Base-by-base conservation (phyloP, 2,329 filamentous ascomycete species). In the Fusarium aywerte region DNA sequence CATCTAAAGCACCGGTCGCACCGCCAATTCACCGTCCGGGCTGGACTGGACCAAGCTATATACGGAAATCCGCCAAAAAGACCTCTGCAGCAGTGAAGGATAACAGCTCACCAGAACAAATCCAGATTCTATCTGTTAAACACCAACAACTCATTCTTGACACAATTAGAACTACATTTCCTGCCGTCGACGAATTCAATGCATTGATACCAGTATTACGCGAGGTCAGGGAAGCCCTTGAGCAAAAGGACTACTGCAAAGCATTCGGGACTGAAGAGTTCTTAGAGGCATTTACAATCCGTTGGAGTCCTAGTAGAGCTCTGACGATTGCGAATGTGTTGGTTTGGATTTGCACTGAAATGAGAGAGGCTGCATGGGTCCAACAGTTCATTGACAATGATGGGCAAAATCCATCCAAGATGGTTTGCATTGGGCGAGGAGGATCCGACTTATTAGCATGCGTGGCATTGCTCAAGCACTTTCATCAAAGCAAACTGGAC, bases 281-380 rank as follows among this genome's bases (percentile, higher is more conserved):
- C 3, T 13, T 39, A 33, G 55, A 53, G 27, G 39, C 58, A 7
- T 61, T 40, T 13, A 61, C 58, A 15, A 61, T 61, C 3, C 45
- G 58, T 0, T 61, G 58, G 58, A 60, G 32, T 1, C 55, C 58
- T 0, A 60, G 58, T 25, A 61, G 15, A 18, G 45, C 58, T 11
- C 11, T 61, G 3, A 52, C 45, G 4, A 9, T 15, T 12, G 58
- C 32, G 1, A 61, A 61, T 31, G 33, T 61, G 2, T 13, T 61
- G 16, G 58, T 44, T 20, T 61, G 58, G 58, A 45, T 40, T 15
- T 60, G 58, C 45, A 53, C 38, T 45, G 55, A 60, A 33, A 61
- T 53, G 44, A 11, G 7, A 3, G 39, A 61, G 18, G 2, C 39
- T 13, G 16, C 27, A 11, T 61, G 58, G 58, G 18, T 40, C 0